A percentile compares a stretch with the other conserved stretches of the same genome.
phyloP scores from a whole-genome alignment of 768 basidiomycete species.

The Boletus vermiculosoides region DNA sequence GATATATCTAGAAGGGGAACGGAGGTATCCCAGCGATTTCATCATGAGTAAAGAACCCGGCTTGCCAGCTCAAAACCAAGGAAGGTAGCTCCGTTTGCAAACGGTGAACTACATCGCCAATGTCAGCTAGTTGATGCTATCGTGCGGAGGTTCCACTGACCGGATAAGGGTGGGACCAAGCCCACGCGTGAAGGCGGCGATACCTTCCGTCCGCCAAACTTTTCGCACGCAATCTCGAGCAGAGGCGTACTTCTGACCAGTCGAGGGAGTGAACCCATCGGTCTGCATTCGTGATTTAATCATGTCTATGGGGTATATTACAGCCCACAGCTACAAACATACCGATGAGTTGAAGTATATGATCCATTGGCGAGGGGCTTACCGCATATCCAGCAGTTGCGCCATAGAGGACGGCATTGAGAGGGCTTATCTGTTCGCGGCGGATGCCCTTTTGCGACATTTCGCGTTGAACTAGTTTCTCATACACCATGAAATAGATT shows the following conservation, averaged over 20 bases:
- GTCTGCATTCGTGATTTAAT: slow-evolving; percentile 97
- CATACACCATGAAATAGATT: slow-evolving; percentile 89
- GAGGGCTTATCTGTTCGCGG: slow-evolving; percentile 73
- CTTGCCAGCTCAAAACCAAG: slow-evolving; percentile 93
- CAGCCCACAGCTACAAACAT: slow-evolving; percentile 68
- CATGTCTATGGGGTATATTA: slow-evolving; percentile 96
- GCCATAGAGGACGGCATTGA: slow-evolving; percentile 82
- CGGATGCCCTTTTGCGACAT: slow-evolving; percentile 69
- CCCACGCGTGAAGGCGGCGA: slow-evolving; percentile 87
- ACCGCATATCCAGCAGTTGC: slow-evolving; percentile 92
- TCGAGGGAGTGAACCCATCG: slow-evolving; percentile 75
- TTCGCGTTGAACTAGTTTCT: slow-evolving; percentile 86
- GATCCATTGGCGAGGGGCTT: slow-evolving; percentile 32
- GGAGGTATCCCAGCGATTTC: not conserved
- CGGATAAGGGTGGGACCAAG: slow-evolving; percentile 88
- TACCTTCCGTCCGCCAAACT: slow-evolving; percentile 82
- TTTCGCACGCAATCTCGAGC: slow-evolving; percentile 80
- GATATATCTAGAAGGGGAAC: not conserved
- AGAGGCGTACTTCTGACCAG: slow-evolving; percentile 79
- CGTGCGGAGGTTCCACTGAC: slow-evolving; percentile 40
- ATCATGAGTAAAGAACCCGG: slow-evolving; percentile 53
- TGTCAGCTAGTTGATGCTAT: slow-evolving; percentile 8
- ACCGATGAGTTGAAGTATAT: slow-evolving; percentile 8
- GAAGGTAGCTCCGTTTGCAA: slow-evolving; percentile 97
- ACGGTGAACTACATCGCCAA: slow-evolving; percentile 67